Conservation (phyloP, 148 eudicot genomes). For the Rhododendron vialii region DNA sequence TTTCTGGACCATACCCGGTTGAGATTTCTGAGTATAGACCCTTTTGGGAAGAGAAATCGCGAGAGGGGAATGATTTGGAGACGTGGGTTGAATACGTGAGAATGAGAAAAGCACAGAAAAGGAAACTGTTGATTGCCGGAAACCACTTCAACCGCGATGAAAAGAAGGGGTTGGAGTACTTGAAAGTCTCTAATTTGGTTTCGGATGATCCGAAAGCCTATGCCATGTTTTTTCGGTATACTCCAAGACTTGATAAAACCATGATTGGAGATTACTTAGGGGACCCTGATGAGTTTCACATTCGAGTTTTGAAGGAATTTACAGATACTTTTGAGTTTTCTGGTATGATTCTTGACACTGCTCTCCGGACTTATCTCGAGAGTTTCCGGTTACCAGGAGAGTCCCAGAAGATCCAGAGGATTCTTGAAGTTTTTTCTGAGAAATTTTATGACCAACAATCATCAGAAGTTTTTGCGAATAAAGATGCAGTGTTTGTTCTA, state of each 20-base stretch:
- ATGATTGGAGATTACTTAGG: conserved; percentile 82
- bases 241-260: conserved; percentile 71
- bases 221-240: conserved; percentile 71
- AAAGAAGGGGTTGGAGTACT: conserved; percentile 79
- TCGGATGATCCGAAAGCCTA: conserved; percentile 67
- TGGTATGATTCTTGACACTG: conserved; percentile 70
- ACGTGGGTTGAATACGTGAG: conserved; percentile 53
- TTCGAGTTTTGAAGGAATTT: conserved; percentile 78
- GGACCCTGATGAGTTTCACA: conserved; percentile 74
- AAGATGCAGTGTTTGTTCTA: conserved; percentile 65
- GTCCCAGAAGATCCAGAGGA: conserved; percentile 82
- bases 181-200: conserved; percentile 52
- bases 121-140: conserved; percentile 62
- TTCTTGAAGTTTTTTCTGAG: conserved; percentile 79
- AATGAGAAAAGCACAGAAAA: conserved; percentile 66
- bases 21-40: conserved; percentile 52
- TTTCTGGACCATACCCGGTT: conserved; percentile 60
- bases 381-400: conserved; percentile 90
- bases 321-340: conserved; percentile 66
- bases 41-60: conserved; percentile 74
- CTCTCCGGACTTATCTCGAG: conserved; percentile 68
- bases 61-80: conserved; percentile 34
- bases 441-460: conserved; percentile 72
- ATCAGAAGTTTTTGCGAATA: conserved; percentile 60
- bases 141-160: conserved; percentile 82